These are phyloP conservation scores for Scutellaria barbata DNA, from an alignment of 257 asterid species.

Conservation along the genomic window DNA sequence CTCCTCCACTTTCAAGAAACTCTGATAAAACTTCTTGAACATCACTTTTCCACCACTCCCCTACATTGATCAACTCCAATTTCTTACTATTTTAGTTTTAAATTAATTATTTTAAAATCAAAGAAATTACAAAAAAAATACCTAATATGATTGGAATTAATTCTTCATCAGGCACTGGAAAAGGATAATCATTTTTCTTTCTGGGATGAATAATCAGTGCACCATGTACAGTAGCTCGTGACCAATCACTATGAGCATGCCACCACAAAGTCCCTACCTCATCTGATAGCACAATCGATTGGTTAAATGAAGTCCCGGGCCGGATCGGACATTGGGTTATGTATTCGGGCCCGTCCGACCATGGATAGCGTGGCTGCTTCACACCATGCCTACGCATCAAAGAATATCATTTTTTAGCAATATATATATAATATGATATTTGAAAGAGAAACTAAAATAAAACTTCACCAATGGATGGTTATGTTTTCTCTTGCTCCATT, in stretches of 20 bases:
- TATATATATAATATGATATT: too few relatives aligned
- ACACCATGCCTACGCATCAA: conserved; percentile 56
- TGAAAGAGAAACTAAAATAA: not conserved
- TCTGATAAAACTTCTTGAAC: conserved; percentile 39
- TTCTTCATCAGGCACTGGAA: conserved; percentile 48
- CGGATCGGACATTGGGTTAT: conserved; percentile 59
- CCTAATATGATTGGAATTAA: conserved; percentile 62
- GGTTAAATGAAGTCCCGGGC: conserved; percentile 51
- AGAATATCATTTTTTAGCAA: too few relatives aligned
- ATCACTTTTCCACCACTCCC: conserved; percentile 70
- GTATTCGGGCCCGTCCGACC: conserved; percentile 65
- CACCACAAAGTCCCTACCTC: too few relatives aligned
- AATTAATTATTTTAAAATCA: not conserved
- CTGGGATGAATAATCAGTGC: conserved; percentile 47
- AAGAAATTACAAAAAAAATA: not conserved
- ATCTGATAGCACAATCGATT: too few relatives aligned
- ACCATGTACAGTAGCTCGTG: conserved; percentile 57
- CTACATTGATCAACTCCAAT: conserved; percentile 29
- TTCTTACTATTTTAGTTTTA: too few relatives aligned
- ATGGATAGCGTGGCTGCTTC: conserved; percentile 55
- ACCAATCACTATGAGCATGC: too few relatives aligned
- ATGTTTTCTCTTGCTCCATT: conserved; percentile 47
- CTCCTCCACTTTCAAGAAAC: conserved; percentile 47
- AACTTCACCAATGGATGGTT: conserved; percentile 54
- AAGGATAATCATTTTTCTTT: conserved; percentile 42